A percentile compares a stretch with the other conserved stretches of the same genome.
phyloP scores from a whole-genome alignment of 2,329 filamentous ascomycete genomes.

The Trichoderma arundinaceum region DNA sequence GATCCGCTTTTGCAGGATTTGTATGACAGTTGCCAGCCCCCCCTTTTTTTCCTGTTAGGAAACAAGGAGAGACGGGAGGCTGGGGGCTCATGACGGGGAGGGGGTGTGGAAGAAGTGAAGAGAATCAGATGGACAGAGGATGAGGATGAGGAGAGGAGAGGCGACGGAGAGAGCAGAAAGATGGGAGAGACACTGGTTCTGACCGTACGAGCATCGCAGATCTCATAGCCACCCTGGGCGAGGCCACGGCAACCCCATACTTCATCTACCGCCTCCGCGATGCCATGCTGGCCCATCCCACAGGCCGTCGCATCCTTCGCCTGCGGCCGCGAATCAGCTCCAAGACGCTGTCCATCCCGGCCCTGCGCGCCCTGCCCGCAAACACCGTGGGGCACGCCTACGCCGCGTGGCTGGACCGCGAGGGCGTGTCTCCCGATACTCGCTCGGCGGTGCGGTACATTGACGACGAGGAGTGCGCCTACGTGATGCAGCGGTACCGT shows the following conservation, averaged over 20 bases:
- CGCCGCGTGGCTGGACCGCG: conserved; percentile 87
- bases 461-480: conserved; percentile 93
- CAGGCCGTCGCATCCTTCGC: conserved; percentile 87
- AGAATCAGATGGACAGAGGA: too few species aligned
- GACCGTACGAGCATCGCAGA: conserved; percentile 56
- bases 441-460: conserved; percentile 84
- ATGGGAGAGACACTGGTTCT: too few species aligned
- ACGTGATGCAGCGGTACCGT: conserved; percentile 97
- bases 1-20: conserved; percentile 2
- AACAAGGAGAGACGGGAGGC: background rate
- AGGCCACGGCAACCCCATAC: conserved; percentile 92
- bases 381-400: conserved; percentile 83
- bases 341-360: conserved; percentile 66
- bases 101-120: background rate
- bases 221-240: conserved; percentile 91
- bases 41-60: background rate
- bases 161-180: too few species aligned
- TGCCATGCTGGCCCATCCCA: conserved; percentile 84
- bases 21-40: background rate
- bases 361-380: conserved; percentile 72
- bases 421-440: conserved; percentile 92
- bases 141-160: too few species aligned
- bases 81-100: too few species aligned
- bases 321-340: conserved; percentile 89
- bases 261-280: conserved; percentile 91